Evolutionary conservation across 345 rosid species (phyloP).

Genomic region (rapeseed (Brassica napus)): Da-Ae NC_063452.1:49155501-49156000

Average conservation of each 20-base stretch:
- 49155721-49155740: conserved; percentile 33
- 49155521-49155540: too few species aligned
- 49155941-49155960: conserved; percentile 34
- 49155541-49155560: too few species aligned
- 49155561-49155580: too few species aligned
- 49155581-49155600: not conserved
- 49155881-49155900: conserved; percentile 11
- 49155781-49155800: conserved; percentile 9
- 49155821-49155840: conserved; percentile 29
- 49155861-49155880: conserved; percentile 26
- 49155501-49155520: too few species aligned
- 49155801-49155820: not conserved
- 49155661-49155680: conserved; percentile 28
- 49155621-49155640: not conserved
- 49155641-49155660: conserved; percentile 3
- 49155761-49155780: conserved; percentile 26
- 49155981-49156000: conserved; percentile 34
- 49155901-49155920: conserved; percentile 66
- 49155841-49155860: conserved; percentile 20
- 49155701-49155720: conserved; percentile 32
- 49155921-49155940: conserved; percentile 61
- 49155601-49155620: conserved; percentile 13
- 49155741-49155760: conserved; percentile 10
- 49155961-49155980: conserved; percentile 10
- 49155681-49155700: conserved; percentile 38